Evolutionary conservation across 2,329 filamentous ascomycete species (phyloP), one percentile per base, ranked within the genome.

Genomic region (Arachnomyces sp.): DNA sequence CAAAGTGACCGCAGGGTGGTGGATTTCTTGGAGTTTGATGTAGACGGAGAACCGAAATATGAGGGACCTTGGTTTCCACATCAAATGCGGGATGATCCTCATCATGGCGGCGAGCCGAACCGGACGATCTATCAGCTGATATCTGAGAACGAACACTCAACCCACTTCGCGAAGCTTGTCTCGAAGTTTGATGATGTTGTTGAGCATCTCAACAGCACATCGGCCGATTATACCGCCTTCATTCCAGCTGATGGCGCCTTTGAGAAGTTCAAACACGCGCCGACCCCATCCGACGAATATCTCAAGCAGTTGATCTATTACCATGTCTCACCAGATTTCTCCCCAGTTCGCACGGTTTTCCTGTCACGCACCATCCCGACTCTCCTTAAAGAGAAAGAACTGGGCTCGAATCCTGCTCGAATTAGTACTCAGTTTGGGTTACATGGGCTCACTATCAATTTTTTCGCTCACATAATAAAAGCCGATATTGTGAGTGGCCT

Each of bases 61-160:
- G 21, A 25, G 21, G 5, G 9, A 5, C 9, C 9, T 25, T 5
- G 9, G 21, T 25, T 9, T 5, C 9, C 9, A 5, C 21, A 25
- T 9, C 5, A 9, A 25, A 25, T 25, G 5, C 21, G 21, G 21
- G 32, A 29, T 16, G 28, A 46, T 41, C 51, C 52, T 34, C 54
- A 65, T 43, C 60, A 69, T 47, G 60, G 58, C 47, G 60, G 58
- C 36, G 66, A 67, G 45, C 69, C 76, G 4, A 83, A 87, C 56
- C 65, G 74, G 56, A 93, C 87, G 14, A 76, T 94, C 33, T 94
- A 89, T 63, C 71, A 94, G 61, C 67, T 89, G 44, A 86, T 95
- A 60, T 69, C 75, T n/a, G 67, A 75, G 52, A 83, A 76, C 67
- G 84, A 88, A 53, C 75, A 86, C 63, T 89, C 86, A 1, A 84